Base-by-base conservation (phyloP, 2,329 filamentous ascomycete species). In the Aspergillus sp. region DNA sequence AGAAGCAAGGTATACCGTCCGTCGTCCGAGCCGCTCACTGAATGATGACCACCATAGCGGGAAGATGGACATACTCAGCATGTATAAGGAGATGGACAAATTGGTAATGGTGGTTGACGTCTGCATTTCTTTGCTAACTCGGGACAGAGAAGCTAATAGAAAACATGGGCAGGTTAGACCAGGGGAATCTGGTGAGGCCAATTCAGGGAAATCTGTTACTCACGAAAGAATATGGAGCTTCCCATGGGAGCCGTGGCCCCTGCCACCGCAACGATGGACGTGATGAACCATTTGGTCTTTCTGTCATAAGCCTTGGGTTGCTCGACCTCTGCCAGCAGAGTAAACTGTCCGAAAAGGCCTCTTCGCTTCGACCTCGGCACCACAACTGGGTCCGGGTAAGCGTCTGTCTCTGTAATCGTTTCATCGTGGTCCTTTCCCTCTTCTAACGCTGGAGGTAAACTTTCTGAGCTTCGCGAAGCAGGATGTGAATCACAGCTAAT, bases 31-130 rank as follows among this genome's bases (percentile, higher is more conserved):
- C 3, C 68, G 68, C 56, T 93, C 88, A 6, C 84, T 88, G 59
- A 93, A 89, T 1, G 83, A 83, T 1, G 84, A 88, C 86, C 86
- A 93, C 87, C 87, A 93, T 0, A 94, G 73, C 0, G 88, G 88
- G 55, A 89, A 91, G 40, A 93, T 87, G 46, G 82, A 80, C 86
- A 93, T 88, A 56, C 79, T 73, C 4, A 93, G 73, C 86, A 93
- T 88, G 63, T 90, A 93, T 48, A 91, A 67, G 0, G 87, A 84
- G 0, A 93, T 79, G 0, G 83, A 83, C 48, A 93, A 61, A 63
- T 93, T 94, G 46, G 83, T 81, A 10, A 87, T 70, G 1, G 85
- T 85, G 9, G 79, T 66, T 0, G 78, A 77, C 8, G 81, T 75
- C 53, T 82, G 54, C 39, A 93, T 73, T 26, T 85, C 80, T 3